Evolutionary conservation across 805 yeast genomes (phyloP).

Genomic region (Hanseniaspora lachancei): DNA sequence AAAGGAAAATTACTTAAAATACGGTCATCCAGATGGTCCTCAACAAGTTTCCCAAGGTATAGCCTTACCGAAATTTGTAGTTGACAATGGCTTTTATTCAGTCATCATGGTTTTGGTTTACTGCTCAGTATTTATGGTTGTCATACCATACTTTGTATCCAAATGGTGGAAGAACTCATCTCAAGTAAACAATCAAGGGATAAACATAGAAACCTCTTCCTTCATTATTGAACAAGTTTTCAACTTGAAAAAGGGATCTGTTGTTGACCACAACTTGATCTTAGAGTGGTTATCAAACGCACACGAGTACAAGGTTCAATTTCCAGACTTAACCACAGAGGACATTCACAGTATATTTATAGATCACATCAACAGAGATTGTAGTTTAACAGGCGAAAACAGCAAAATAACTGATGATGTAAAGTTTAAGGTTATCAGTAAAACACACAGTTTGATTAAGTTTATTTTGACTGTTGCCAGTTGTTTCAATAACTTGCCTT

Average conservation of each 20-base stretch:
- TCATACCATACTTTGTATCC: conserved; percentile 70
- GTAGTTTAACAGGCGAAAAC: conserved; percentile 27
- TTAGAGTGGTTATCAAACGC: conserved; percentile 48
- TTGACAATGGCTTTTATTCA: conserved; percentile 67
- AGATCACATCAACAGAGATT: conserved; percentile 46
- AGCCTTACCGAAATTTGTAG: conserved; percentile 82
- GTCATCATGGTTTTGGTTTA: conserved; percentile 49
- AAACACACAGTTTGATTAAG: conserved; percentile 49
- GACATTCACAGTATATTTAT: conserved; percentile 41
- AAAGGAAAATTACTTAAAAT: conserved; percentile 66
- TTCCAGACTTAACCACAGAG: conserved; percentile 31
- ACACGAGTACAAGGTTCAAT: conserved; percentile 45
- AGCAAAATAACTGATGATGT: conserved; percentile 18
- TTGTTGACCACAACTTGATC: conserved; percentile 44
- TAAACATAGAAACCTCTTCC: conserved; percentile 75
- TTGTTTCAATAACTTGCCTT: conserved; percentile 59
- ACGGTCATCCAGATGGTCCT: conserved; percentile 98
- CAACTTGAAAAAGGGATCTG: conserved; percentile 59
- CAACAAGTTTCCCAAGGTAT: conserved; percentile 83
- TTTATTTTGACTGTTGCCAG: conserved; percentile 75
- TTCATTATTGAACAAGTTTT: conserved; percentile 56
- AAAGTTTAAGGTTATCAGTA: conserved; percentile 45
- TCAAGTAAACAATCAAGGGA: conserved; percentile 66
- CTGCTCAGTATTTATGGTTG: conserved; percentile 57
- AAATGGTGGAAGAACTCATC: conserved; percentile 83